A percentile compares a stretch with the other conserved stretches of the same genome.
phyloP scores from a whole-genome alignment of 2,329 filamentous ascomycete genomes.

The Fusarium tricinctum region DNA sequence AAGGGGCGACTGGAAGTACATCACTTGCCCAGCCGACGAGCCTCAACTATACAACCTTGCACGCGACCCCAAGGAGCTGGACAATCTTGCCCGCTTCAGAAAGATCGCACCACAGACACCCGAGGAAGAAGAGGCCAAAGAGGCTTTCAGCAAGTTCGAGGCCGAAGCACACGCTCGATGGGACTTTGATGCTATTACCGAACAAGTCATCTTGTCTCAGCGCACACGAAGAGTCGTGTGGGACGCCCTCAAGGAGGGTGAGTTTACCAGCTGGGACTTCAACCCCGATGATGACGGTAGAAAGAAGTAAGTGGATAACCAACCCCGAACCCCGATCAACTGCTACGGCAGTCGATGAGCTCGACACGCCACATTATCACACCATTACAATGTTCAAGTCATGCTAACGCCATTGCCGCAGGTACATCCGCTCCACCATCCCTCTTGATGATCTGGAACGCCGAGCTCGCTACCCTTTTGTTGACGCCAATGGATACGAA shows the following conservation, averaged over 20 bases:
- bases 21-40: conserved; percentile 85
- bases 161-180: conserved; percentile 81
- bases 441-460: conserved; percentile 85
- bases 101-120: conserved; percentile 57
- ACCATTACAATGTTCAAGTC: conserved; percentile 45
- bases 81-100: conserved; percentile 73
- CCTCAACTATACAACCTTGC: conserved; percentile 87
- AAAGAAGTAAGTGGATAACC: conserved; percentile 66
- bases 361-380: conserved; percentile 48
- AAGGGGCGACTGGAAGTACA: conserved; percentile 90
- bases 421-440: conserved; percentile 88
- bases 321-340: not conserved
- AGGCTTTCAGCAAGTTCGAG: conserved; percentile 75
- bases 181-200: conserved; percentile 84
- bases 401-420: conserved; percentile 55
- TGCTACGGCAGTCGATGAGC: conserved; percentile 29
- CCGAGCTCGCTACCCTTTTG: conserved; percentile 78
- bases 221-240: conserved; percentile 83
- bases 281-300: conserved; percentile 79
- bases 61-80: conserved; percentile 81
- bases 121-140: conserved; percentile 62
- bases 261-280: conserved; percentile 87
- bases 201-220: conserved; percentile 81
- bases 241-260: conserved; percentile 81
- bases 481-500: conserved; percentile 68